Evolutionary conservation across 305 asterid genomes (phyloP), one percentile per base, ranked within the genome.

Genomic region (Caryopteris hybrid): DNA sequence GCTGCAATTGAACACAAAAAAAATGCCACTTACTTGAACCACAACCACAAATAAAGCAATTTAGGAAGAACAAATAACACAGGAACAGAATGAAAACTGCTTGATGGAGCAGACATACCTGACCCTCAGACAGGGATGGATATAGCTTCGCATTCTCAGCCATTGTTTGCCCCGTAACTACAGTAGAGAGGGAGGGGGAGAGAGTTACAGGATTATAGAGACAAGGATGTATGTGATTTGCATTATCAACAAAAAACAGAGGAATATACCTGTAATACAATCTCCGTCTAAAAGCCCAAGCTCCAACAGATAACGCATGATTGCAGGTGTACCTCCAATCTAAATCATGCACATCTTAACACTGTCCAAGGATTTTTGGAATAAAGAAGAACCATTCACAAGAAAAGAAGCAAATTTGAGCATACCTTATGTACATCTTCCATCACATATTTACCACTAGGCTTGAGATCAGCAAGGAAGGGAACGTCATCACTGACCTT

Each of bases 251-350:
- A 12, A 70, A 56, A 27, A 33, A 4, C 23, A 66, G 46, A 57
- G 33, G 43, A 27, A 56, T 59, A 22, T 76, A 87, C 97, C 99
- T 41, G 99, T 93, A 20, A 93, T 76, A 73, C 97, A 94, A 79
- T 94, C 95, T n/a, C 96, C 96, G 61, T 91, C 91, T 62, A 91
- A 65, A 60, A 78, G 76, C 46, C 91, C 97, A 50, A 64, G 88
- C 78, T 94, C 97, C 80, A 94, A 85, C 42, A 91, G 80, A 78
- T 86, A 57, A 29, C 88, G 91, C 69, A 85, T 87, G 61, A 94
- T 74, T 39, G 99, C 96, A 39, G 96, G 96, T 53, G 97, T 94
- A 42, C 99, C 97, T 83, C 99, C 99, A 82, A 93, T 90, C 97
- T 93, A 70, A 42, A 73, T 54, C 23, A 20, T 23, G 29, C 70